Evolutionary conservation across 352 stramenopile species (phyloP), one percentile per base, ranked within the genome.

Genomic region (Phytophthora sansomeana): DNA sequence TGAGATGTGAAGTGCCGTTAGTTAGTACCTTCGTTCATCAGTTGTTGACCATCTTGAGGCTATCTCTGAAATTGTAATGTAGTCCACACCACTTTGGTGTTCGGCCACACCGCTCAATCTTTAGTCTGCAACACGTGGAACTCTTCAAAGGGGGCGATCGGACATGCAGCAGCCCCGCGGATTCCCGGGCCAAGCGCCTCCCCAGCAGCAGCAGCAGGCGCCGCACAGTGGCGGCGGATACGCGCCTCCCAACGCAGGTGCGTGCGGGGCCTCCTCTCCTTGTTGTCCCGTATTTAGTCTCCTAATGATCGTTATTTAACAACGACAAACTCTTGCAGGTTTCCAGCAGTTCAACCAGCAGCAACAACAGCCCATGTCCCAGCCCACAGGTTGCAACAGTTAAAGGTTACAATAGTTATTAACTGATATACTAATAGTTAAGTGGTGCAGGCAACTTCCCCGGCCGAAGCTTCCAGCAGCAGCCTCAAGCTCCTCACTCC

Each of bases 111-210:
- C 17, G 17, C 42, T 51, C 44, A 33, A 51, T 51, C 44, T 51
- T 51, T 30, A 24, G 11, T 19, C 24, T 68, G 56, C 56, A 64
- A 24, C 63, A 76, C 68, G 68, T 76, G 68, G 63, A 76, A 59
- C 43, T 21, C 36, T 14, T 43, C 44, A 56, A 58, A 74, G 47
- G 24, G 21, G 19, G 41, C 54, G 54, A 41, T 47, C 43, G 56
- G 32, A 32, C 38, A 78, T 81, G 77, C 73, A 80, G 65, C 69
- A 70, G 50, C 70, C 73, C 41, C 67, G 72, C 39, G 75, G 78
- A 38, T 81, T 68, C 55, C 43, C 55, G 19, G 62, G 56, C 46
- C 63, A 65, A 28, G 26, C 30, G 6, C 58, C 57, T n/a, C 58
- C 55, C 5, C 74, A 73, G 56, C 70, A 74, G 52, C 72, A 69